These are phyloP conservation scores for Paracamarosporium sp. DNA, from an alignment of 2,329 filamentous ascomycete genomes.

Conservation along the genomic window DNA sequence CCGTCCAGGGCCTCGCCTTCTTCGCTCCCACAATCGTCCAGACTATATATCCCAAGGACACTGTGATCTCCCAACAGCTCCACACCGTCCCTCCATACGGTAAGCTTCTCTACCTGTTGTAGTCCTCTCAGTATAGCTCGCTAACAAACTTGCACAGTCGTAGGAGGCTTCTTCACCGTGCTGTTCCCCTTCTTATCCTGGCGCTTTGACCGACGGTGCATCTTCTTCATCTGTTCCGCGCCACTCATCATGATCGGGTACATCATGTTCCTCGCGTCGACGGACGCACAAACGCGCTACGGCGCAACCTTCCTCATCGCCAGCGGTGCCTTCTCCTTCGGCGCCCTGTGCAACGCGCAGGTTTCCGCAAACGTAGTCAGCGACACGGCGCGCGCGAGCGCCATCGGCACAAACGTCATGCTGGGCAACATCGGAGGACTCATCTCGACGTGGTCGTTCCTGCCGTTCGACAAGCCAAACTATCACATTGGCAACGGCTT, in stretches of 20 bases:
- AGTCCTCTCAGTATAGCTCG: no score
- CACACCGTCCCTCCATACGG: conserved; percentile 75
- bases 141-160: no score
- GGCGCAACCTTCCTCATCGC: conserved; percentile 75
- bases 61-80: conserved; percentile 69
- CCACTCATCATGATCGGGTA: conserved; percentile 74
- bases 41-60: conserved; percentile 68
- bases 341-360: conserved; percentile 71
- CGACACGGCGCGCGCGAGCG: conserved; percentile 71
- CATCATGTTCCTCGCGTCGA: conserved; percentile 71
- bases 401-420: conserved; percentile 74
- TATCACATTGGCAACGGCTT: conserved; percentile 76
- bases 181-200: conserved; percentile 68
- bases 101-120: no score
- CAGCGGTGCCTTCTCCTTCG: conserved; percentile 67
- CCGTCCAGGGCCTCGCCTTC: conserved; percentile 73
- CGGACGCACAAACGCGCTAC: conserved; percentile 62
- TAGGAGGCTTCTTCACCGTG: conserved; percentile 72
- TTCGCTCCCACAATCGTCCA: conserved; percentile 74
- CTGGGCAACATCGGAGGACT: conserved; percentile 75
- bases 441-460: conserved; percentile 69
- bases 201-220: conserved; percentile 64
- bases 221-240: conserved; percentile 66
- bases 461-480: conserved; percentile 68
- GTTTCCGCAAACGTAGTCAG: conserved; percentile 74